Evolutionary conservation across 148 eudicot species (phyloP), one percentile per base, ranked within the genome.

Genomic region (Heliamphora exappendiculata): DNA sequence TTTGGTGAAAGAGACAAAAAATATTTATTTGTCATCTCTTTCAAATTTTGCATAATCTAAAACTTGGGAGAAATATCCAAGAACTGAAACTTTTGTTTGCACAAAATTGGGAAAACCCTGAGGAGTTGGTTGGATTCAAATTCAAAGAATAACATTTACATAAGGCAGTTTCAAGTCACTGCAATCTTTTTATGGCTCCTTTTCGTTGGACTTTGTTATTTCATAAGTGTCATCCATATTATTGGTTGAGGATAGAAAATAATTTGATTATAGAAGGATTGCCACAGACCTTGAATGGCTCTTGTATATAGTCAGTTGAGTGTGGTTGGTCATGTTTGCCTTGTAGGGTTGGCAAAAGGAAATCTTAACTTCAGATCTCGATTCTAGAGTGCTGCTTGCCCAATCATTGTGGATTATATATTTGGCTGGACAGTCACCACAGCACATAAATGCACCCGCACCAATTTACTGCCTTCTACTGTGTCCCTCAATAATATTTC

Each of bases 361-460:
- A 22, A 66, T 66, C 70, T 44, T 13, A 26, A 31, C 11, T 16
- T 26, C 53, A 68, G 36, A 50, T n/a, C n/a, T n/a, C n/a, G n/a
- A n/a, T 68, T 68, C 72, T 44, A 28, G 70, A 66, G 34, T 16
- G 58, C 55, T 70, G 36, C 42, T 70, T 70, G 54, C 39, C 17
- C 28, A 33, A 47, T 49, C 17, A 11, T 33, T 33, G 19, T 42
- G 57, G 44, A 16, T 31, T 39, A 47, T 31, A 70, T 5, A 28
- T 19, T 7, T 31, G 33, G 20, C 20, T 4, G 10, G 11, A 5
- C 7, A 26, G 19, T 11, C 55, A 28, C 58, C 17, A 22, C 20
- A 50, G 11, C 74, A 53, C 19, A 53, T 33, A 13, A 22, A 24
- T 53, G 44, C 7, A 20, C 1, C 6, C 24, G n/a, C 59, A 44